Evolutionary conservation across 202 grass and related monocot species (phyloP).

Genomic region (Carex arenaria): DNA sequence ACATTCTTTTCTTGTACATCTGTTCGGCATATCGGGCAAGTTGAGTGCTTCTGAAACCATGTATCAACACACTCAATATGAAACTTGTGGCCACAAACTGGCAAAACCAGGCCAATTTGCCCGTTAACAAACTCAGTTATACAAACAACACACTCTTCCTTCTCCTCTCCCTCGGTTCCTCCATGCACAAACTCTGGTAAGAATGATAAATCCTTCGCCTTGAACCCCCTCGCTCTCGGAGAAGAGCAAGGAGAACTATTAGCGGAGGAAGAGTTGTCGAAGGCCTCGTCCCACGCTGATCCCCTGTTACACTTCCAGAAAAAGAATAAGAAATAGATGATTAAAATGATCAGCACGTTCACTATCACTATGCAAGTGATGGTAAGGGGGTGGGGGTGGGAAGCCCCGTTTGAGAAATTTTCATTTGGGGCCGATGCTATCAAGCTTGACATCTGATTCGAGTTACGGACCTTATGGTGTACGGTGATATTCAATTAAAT

Average conservation of each 20-base stretch:
- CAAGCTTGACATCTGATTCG: not conserved
- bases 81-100: constrained; percentile 59
- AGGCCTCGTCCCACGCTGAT: not conserved
- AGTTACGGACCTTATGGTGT: not conserved
- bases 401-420: not conserved
- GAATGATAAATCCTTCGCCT: constrained; percentile 21
- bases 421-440: not conserved
- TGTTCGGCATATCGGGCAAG: constrained; percentile 57
- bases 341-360: constrained; percentile 29
- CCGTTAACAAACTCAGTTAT: constrained; percentile 50
- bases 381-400: not conserved
- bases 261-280: constrained; percentile 7
- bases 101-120: constrained; percentile 45
- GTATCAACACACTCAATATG: constrained; percentile 60
- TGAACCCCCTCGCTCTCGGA: not conserved
- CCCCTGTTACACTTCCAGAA: constrained; percentile 28
- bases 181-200: constrained; percentile 52
- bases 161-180: not conserved
- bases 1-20: not conserved
- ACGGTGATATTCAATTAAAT: not conserved
- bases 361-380: not conserved
- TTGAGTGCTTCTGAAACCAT: constrained; percentile 49
- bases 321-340: constrained; percentile 23
- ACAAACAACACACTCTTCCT: constrained; percentile 62
- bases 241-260: constrained; percentile 24